Base-by-base conservation (phyloP, 495 filamentous ascomycete species). In the Darksidea phi region DNA sequence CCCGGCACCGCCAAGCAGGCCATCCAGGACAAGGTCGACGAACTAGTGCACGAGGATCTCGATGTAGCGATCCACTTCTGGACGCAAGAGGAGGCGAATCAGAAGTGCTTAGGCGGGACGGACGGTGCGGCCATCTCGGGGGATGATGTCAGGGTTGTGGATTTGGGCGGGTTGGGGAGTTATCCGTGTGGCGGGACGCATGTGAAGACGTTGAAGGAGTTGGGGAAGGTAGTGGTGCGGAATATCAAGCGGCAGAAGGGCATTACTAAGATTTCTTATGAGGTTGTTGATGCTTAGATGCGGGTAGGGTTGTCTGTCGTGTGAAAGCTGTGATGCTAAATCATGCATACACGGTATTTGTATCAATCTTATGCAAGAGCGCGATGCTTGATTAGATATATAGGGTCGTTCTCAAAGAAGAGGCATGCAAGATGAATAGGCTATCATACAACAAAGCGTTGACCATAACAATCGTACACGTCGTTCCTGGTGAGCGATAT, bases 131-230 rank as follows among this genome's bases (percentile, higher is more conserved):
- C 73, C 34, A 71, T 73, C 58, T 48, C 42, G 48, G 18, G 28
- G 3, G 78, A 74, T 17, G 79, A 81, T 69, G 80, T 74, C 20
- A 70, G 77, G 42, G 73, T 78, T 5, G 84, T 86, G 21, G 77
- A 79, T 56, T 84, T 86, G 57, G 77, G 79, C 11, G 84, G 83
- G 0, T 75, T 77, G 23, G 84, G 82, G 68, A 76, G 74, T 34
- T 85, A 86, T 72, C 84, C 84, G 1, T 88, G 85, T 63, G 85
- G 85, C 3, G 84, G 85, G 0, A 88, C 85, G 38, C 85, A 88
- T 73, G 82, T 88, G 15, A 71, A 76, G 24, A 78, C 70, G 18
- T 82, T 80, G 42, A 72, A 77, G 60, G 48, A 73, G 43, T 80
- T 78, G 58, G 84, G 83, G 13, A 74, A 74, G 69, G 79, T 78